phyloP scores from a whole-genome alignment of 176 grass and related monocot species.

The Lolium rigidum region DNA sequence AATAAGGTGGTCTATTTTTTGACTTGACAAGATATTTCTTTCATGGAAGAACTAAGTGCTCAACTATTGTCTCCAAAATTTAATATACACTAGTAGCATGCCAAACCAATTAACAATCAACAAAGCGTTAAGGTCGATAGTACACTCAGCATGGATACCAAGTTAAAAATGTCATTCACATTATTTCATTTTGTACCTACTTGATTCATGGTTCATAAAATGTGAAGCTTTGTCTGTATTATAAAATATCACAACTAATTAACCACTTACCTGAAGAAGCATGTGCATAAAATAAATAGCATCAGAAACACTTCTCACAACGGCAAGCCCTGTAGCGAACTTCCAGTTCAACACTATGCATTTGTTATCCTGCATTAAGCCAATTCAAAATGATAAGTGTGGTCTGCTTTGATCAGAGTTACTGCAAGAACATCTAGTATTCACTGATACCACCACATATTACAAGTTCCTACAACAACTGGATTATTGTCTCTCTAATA shows the following conservation, averaged over 20 bases:
- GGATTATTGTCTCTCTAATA: no score
- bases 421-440: conserved; percentile 5
- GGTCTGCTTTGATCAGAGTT: conserved; percentile 26
- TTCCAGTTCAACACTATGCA: conserved; percentile 88
- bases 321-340: conserved; percentile 71
- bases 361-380: conserved; percentile 58
- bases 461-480: not conserved
- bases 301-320: conserved; percentile 91
- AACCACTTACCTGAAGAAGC: conserved; percentile 86
- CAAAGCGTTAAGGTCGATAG: not conserved
- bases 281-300: conserved; percentile 93
- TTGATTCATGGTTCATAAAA: conserved; percentile 14
- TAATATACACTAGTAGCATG: not conserved
- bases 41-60: not conserved
- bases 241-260: conserved; percentile 28
- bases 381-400: conserved; percentile 7
- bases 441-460: not conserved
- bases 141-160: not conserved
- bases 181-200: conserved; percentile 19
- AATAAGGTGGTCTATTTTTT: not conserved
- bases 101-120: conserved; percentile 9
- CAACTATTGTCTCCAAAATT: not conserved
- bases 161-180: not conserved
- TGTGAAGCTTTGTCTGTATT: conserved; percentile 19
- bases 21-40: conserved; percentile 6